These are phyloP conservation scores for Plasmodium gonderi DNA, from an alignment of 169 alveolate genomes.

Conservation along the genomic window DNA sequence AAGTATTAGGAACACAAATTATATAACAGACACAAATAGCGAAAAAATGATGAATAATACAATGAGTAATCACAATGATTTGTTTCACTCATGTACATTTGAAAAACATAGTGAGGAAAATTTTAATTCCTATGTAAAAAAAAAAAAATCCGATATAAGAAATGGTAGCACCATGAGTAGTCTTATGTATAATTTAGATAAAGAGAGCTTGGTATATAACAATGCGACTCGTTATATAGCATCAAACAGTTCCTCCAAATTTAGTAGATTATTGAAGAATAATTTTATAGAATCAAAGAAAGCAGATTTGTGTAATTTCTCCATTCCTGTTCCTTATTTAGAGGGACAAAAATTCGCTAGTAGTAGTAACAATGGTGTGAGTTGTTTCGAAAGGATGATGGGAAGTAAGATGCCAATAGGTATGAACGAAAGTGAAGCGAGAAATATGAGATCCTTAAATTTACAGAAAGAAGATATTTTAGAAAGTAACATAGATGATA, in stretches of 20 bases:
- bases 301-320: neutral
- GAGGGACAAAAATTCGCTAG: too few relatives aligned
- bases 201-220: neutral
- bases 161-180: neutral
- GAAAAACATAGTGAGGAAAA: constrained; percentile 51
- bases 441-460: neutral
- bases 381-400: too few relatives aligned
- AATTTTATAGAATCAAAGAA: constrained; percentile 3
- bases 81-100: constrained; percentile 1
- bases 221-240: neutral
- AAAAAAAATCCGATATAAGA: neutral
- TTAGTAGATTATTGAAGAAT: neutral
- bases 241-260: neutral
- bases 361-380: too few relatives aligned
- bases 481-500: constrained; percentile 3
- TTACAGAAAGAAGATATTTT: neutral
- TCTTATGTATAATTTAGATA: neutral
- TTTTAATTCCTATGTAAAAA: constrained; percentile 23
- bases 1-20: neutral
- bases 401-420: too few relatives aligned
- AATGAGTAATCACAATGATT: constrained; percentile 19
- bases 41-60: constrained; percentile 30
- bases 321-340: too few relatives aligned
- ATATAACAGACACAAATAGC: constrained; percentile 56
- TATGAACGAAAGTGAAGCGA: neutral